These are phyloP conservation scores for Erysimum cheiri DNA, from an alignment of 441 rosid genomes.

Conservation along the genomic window DNA sequence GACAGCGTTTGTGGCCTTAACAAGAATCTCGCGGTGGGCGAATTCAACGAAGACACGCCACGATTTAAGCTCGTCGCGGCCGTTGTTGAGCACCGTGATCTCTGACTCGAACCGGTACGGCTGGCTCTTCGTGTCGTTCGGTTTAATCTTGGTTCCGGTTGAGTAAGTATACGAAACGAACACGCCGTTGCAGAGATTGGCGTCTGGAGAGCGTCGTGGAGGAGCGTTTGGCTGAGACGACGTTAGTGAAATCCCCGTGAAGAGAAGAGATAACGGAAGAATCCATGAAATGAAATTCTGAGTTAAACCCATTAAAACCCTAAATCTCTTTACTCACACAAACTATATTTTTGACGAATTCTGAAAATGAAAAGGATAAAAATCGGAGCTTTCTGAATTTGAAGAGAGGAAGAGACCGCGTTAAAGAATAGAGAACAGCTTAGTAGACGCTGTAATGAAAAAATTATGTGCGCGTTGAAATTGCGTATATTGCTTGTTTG, in stretches of 20 bases:
- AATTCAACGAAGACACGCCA: constrained; percentile 86
- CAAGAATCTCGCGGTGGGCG: constrained; percentile 69
- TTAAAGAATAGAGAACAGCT: constrained; percentile 23
- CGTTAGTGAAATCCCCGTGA: constrained; percentile 40
- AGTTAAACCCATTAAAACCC: constrained; percentile 31
- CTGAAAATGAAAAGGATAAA: background rate
- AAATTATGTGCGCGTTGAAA: constrained; percentile 31
- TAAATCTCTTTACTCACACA: constrained; percentile 6
- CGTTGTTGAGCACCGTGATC: constrained; percentile 74
- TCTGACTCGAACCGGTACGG: constrained; percentile 85
- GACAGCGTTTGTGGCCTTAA: constrained; percentile 72
- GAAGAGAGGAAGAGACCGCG: constrained; percentile 42
- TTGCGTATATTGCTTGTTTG: constrained; percentile 6
- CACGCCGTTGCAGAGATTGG: constrained; percentile 70
- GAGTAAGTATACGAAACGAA: constrained; percentile 63
- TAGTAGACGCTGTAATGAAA: constrained; percentile 33
- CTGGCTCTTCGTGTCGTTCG: constrained; percentile 63
- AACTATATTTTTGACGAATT: background rate
- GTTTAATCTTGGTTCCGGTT: constrained; percentile 61
- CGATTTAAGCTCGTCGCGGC: constrained; percentile 64
- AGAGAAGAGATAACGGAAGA: constrained; percentile 43
- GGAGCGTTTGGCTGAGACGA: constrained; percentile 50
- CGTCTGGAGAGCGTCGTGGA: constrained; percentile 51
- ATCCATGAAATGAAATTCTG: constrained; percentile 18
- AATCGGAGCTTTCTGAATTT: background rate